Evolutionary conservation across 805 yeast genomes (phyloP), one percentile per base, ranked within the genome.

Genomic region (Lachancea nothofagi): DNA sequence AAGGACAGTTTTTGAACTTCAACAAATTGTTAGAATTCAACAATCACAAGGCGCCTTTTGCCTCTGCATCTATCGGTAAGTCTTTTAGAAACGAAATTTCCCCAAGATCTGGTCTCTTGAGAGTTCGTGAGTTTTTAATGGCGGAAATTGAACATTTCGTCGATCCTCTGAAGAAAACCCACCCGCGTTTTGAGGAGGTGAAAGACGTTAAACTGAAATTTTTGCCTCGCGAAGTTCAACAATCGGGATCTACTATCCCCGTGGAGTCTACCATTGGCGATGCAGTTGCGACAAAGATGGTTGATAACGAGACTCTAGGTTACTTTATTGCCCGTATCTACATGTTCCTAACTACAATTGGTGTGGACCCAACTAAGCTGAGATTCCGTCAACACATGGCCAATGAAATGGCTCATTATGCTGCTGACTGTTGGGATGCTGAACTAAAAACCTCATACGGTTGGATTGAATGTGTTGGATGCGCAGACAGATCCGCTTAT

Each of bases 401-500:
- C 54, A 93, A 93, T 64, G 99, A 93, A 72, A 93, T 93, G 99
- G 99, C 99, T 14, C 99, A 93, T 66, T 93, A 93, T 65, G 98
- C 98, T 45, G 80, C 95, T 52, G 99, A 93, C 70, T 93, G 99
- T 74, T 93, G 99, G 99, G 99, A 93, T 70, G 97, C 95, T 50
- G 99, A 93, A 72, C 74, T 93, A 57, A 80, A 84, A 54, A 81
- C 96, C 30, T 86, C 96, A 24, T 93, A 87, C 57, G 99, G 99
- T 55, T 93, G 99, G 99, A 85, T 93, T 55, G 99, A 93, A 72
- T 94, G 98, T 80, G 97, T 93, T 62, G 99, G 99, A 53, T 93
- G 97, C 72, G 99, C 99, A 50, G 99, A 93, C 70, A 80, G 99
- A 72, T 85, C 96, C 33, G 99, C 99, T 29, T 93, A 87, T 62